Percentiles rank a stretch among this genome's conserved stretches.
Evolutionary conservation across 306 rosid genomes (phyloP).

Genomic region (Vigna trinervia): DNA sequence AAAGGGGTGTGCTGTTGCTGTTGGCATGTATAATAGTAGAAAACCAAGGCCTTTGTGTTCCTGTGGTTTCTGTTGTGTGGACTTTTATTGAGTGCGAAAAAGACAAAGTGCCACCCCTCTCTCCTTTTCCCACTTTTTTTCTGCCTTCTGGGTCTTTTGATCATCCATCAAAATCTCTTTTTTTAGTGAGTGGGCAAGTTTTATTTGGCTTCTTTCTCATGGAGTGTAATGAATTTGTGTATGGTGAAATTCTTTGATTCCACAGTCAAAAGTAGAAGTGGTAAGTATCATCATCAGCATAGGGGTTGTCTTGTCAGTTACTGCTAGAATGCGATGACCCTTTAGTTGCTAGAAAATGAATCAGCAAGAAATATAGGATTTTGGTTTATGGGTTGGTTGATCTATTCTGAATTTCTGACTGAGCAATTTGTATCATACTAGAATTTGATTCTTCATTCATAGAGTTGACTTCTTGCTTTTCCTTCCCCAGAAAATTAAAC

Average conservation of each 20-base stretch:
- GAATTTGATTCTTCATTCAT: neutral
- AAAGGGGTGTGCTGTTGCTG: constrained; percentile 27
- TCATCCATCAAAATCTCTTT: constrained; percentile 20
- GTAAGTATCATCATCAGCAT: constrained; percentile 38
- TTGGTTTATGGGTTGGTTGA: constrained; percentile 20
- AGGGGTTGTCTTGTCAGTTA: constrained; percentile 17
- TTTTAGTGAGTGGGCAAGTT: constrained; percentile 25
- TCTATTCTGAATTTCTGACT: constrained; percentile 13
- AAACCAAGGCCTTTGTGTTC: neutral
- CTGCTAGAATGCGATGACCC: constrained; percentile 28
- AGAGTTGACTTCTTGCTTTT: constrained; percentile 28
- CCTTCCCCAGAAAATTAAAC: neutral
- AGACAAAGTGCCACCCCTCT: constrained; percentile 41
- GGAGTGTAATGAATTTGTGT: constrained; percentile 66
- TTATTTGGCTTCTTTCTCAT: constrained; percentile 43
- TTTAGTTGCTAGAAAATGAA: constrained; percentile 51
- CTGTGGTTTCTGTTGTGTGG: neutral
- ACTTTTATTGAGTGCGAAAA: constrained; percentile 29
- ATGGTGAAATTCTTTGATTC: constrained; percentile 42
- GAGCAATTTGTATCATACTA: neutral
- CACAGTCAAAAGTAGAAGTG: constrained; percentile 36
- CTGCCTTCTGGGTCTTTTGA: constrained; percentile 34
- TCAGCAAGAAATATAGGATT: neutral
- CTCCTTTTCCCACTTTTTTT: constrained; percentile 25
- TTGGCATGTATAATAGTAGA: constrained; percentile 25